Evolutionary conservation across 148 eudicot genomes (phyloP), one percentile per base, ranked within the genome.

Genomic region (Polygonum aviculare): DNA sequence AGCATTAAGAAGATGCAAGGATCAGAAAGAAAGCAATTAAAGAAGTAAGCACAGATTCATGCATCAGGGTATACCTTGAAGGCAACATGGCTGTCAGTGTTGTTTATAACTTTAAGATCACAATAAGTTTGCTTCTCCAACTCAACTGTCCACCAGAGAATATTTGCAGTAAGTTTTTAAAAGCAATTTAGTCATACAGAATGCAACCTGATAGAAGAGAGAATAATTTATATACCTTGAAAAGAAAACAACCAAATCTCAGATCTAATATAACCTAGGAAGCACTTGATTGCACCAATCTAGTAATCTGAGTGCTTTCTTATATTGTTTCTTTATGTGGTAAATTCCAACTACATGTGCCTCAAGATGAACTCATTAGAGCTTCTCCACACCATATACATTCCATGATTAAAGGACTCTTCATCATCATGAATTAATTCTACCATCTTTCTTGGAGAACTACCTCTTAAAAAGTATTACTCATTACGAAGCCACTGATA

Each of bases 51-150:
- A 70, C 19, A 48, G 55, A 73, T 36, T 10, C 38, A 59, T 48
- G 62, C 36, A 22, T 35, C 22, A 57, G 72, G 49, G 38, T 39
- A 63, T 60, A 94, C 98, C 98, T 94, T 94, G 83, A 94, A 91
- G 59, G 98, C 98, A 86, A 94, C 91, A 88, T 85, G 69, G 22
- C 88, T 80, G 69, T 94, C 97, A 33, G 97, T 88, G 69, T 79
- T 87, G 84, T 94, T 94, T 40, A 88, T 75, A 81, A 94, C 91
- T 87, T 90, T 90, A 78, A 93, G 87, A 80, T 91, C 98, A 81
- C 97, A 90, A 72, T 80, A 87, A 81, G 90, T 91, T 81, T 83
- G 94, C 78, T 88, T 91, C 80, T 87, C 98, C 79, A 94, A 93
- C 90, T 93, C 98, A 86, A 91, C 98, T 94, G 83, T 45, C 51